Base-by-base conservation (phyloP, 495 filamentous ascomycete genomes). In the Rhizodiscina lignyota region DNA sequence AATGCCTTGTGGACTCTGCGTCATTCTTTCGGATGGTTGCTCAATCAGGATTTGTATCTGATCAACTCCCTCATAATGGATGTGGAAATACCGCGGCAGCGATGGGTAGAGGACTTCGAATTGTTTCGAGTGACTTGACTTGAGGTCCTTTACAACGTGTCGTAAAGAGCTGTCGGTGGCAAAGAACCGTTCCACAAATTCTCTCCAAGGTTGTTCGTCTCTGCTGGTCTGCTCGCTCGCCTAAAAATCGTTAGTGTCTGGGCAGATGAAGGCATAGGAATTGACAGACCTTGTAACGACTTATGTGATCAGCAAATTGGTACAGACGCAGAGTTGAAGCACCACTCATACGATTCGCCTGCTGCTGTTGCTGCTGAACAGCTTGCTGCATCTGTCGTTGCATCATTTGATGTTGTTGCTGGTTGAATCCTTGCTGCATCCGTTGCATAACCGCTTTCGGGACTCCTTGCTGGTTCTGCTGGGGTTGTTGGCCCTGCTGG, bases 61-160 rank as follows among this genome's bases (percentile, higher is more conserved):
- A 32, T 65, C 68, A 24, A 92, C 72, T 4, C 83, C 82, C n/a
- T 77, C 73, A 45, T 81, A 91, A 42, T 86, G 77, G 0, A 77
- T 82, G 33, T 74, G 61, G 51, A 87, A 91, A 44, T 81, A 92
- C 32, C 83, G 73, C 12, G 85, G 66, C 15, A 94, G 55, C 1
- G 77, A 74, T 5, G 80, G 66, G 21, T 70, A 76, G 2, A 72
- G 64, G 29, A 94, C 79, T 44, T 87, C 83, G 38, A 78, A 89
- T 35, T 77, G 70, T 53, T 89, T 92, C 2, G 35, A 13, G 17
- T 43, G 21, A 56, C 58, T 10, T 55, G 49, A 16, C 59, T 58
- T 13, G 63, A 56, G 19, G 27, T 63, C 55, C 42, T 51, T 66
- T n/a, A 82, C 60, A 15, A 68, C 63, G 40, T 79, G 67, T 36